Conservation (phyloP, 2,329 filamentous ascomycete species). For the Fusarium tuaranense region DNA sequence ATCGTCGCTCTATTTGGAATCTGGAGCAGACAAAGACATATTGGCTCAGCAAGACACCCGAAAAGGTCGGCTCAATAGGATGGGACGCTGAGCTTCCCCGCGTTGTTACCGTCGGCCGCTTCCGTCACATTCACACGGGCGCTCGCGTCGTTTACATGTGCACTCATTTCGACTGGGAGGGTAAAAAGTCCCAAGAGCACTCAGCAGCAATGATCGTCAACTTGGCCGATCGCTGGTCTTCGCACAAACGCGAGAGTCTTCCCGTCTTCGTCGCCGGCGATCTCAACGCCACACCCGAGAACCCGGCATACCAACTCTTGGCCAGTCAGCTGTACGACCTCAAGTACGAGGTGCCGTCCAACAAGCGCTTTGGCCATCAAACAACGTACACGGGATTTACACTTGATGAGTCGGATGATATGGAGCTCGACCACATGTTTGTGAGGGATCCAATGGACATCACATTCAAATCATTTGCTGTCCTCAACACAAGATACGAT, state of each 20-base stretch:
- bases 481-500: slow-evolving; percentile 42
- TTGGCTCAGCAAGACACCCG: slow-evolving; percentile 72
- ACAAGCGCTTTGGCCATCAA: slow-evolving; percentile 39
- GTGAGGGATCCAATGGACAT: slow-evolving; percentile 42
- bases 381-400: slow-evolving; percentile 49
- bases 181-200: slow-evolving; percentile 54
- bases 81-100: slow-evolving; percentile 63
- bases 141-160: slow-evolving; percentile 58
- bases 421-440: slow-evolving; percentile 48
- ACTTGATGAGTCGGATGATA: slow-evolving; percentile 26
- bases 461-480: slow-evolving; percentile 41
- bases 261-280: slow-evolving; percentile 50
- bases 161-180: slow-evolving; percentile 66
- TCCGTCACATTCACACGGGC: slow-evolving; percentile 54
- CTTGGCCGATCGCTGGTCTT: slow-evolving; percentile 45
- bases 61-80: slow-evolving; percentile 65
- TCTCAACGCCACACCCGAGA: slow-evolving; percentile 46
- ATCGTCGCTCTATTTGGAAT: slow-evolving; percentile 64
- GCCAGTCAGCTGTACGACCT: slow-evolving; percentile 43
- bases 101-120: slow-evolving; percentile 61
- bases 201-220: slow-evolving; percentile 54
- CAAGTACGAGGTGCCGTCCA: slow-evolving; percentile 37
- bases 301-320: slow-evolving; percentile 43
- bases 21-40: slow-evolving; percentile 64
- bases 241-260: slow-evolving; percentile 19